Percentiles rank a stretch among this genome's conserved stretches.
Evolutionary conservation across 2,329 filamentous ascomycete species (phyloP).

Genomic region (Beauveria sp.): DNA sequence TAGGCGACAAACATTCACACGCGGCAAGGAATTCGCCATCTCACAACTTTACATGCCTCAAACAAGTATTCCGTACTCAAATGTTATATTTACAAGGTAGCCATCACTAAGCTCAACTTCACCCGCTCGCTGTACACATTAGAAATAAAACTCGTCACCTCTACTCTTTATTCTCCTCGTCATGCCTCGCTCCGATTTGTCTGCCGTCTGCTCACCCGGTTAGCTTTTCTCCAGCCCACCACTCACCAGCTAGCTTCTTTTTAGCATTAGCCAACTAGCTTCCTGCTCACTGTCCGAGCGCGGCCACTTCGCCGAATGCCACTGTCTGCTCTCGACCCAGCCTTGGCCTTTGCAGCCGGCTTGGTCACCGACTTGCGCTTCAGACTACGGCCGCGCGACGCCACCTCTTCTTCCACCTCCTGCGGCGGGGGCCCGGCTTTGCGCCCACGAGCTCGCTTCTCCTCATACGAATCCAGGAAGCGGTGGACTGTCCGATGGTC

Average conservation of each 20-base stretch:
- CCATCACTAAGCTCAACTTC: not conserved
- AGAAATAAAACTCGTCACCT: not conserved
- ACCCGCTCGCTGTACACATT: slow-evolving; percentile 5
- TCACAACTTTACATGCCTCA: not conserved
- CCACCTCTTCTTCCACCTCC: slow-evolving; percentile 18
- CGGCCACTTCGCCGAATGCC: slow-evolving; percentile 7
- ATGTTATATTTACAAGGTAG: not conserved
- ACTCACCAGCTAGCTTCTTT: not conserved
- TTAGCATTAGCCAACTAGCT: not conserved
- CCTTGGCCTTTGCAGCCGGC: not conserved
- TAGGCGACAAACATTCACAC: too few relatives aligned
- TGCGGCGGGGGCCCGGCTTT: slow-evolving; percentile 24
- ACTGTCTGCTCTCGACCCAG: not conserved
- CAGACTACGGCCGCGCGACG: slow-evolving; percentile 20
- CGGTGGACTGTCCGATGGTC: slow-evolving; percentile 86
- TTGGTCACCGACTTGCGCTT: slow-evolving; percentile 17
- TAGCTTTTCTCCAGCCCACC: not conserved
- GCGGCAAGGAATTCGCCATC: too few relatives aligned
- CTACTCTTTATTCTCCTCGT: not conserved
- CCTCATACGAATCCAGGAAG: slow-evolving; percentile 67
- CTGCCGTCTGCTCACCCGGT: too few relatives aligned
- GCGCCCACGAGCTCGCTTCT: slow-evolving; percentile 45
- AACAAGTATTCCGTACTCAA: not conserved
- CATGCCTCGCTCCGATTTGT: not conserved
- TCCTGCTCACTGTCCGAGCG: slow-evolving; percentile 1